Conservation (phyloP, 2,329 filamentous ascomycete species). For the Huntiella savannae region DNA sequence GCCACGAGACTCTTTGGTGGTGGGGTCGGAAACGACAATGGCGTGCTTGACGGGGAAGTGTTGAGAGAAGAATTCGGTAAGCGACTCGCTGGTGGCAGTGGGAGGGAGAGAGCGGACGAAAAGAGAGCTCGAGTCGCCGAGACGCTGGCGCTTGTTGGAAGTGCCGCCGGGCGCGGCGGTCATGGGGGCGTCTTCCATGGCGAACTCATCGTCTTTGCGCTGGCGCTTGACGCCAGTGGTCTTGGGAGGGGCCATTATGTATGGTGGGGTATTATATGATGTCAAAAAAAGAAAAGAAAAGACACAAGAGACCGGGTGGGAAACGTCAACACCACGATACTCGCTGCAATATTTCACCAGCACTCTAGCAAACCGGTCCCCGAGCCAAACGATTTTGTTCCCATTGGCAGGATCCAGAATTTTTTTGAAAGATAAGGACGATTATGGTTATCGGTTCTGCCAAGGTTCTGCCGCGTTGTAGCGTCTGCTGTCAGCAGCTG, state of each 20-base stretch:
- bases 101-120: conserved; percentile 79
- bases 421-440: conserved; percentile 10
- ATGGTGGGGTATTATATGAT: not conserved
- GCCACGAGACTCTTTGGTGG: conserved; percentile 72
- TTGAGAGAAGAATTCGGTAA: conserved; percentile 83
- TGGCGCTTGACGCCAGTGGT: conserved; percentile 21
- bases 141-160: conserved; percentile 33
- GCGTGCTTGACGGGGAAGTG: conserved; percentile 92
- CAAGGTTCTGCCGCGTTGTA: conserved; percentile 1
- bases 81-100: conserved; percentile 56
- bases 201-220: conserved; percentile 16
- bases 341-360: not conserved
- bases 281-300: conserved; percentile 5
- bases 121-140: conserved; percentile 50
- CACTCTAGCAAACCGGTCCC: not conserved
- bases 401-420: conserved; percentile 1
- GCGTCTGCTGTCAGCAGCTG: not conserved
- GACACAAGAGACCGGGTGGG: conserved; percentile 1
- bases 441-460: conserved; percentile 10
- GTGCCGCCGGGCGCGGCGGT: conserved; percentile 14
- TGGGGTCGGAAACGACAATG: conserved; percentile 70
- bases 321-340: conserved; percentile 3
- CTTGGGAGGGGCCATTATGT: conserved; percentile 16
- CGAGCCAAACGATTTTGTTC: not conserved
- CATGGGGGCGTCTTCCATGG: conserved; percentile 18